phyloP scores from a whole-genome alignment of 202 grass and related monocot species.

The Zoysia matrella region DNA sequence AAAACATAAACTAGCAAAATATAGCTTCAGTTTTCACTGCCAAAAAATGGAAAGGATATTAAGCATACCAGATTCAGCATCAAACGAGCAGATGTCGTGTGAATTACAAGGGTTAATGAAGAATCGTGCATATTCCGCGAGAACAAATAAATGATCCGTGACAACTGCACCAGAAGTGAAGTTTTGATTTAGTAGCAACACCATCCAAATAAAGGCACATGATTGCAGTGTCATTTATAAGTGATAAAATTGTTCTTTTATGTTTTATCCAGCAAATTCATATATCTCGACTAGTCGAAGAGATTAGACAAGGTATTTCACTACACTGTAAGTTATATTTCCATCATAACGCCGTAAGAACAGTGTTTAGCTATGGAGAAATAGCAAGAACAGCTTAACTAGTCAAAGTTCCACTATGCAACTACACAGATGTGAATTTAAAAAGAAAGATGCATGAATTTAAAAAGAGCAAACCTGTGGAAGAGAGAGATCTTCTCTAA shows the following conservation, averaged over 20 bases:
- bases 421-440: no score
- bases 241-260: not conserved
- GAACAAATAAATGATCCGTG: slow-evolving; percentile 97
- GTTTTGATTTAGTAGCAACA: slow-evolving; percentile 30
- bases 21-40: slow-evolving; percentile 16
- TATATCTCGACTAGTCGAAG: slow-evolving; percentile 16
- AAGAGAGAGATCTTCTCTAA: slow-evolving; percentile 88
- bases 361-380: slow-evolving; percentile 22
- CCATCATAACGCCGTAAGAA: not conserved
- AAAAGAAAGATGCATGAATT: not conserved
- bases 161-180: slow-evolving; percentile 76
- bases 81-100: slow-evolving; percentile 95
- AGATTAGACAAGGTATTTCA: slow-evolving; percentile 4
- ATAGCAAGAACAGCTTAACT: slow-evolving; percentile 8
- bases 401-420: slow-evolving; percentile 2
- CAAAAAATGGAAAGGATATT: slow-evolving; percentile 44
- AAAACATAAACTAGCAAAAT: slow-evolving; percentile 24
- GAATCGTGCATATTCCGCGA: slow-evolving; percentile 99
- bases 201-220: slow-evolving; percentile 20
- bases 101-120: slow-evolving; percentile 91
- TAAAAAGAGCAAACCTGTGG: slow-evolving; percentile 71
- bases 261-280: slow-evolving; percentile 12
- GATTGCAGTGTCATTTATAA: not conserved
- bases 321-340: slow-evolving; percentile 2
- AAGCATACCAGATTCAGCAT: slow-evolving; percentile 97